These are phyloP conservation scores for Microstroma glucosiphilum DNA, from an alignment of 1,284 basidiomycete genomes.

Conservation along the genomic window DNA sequence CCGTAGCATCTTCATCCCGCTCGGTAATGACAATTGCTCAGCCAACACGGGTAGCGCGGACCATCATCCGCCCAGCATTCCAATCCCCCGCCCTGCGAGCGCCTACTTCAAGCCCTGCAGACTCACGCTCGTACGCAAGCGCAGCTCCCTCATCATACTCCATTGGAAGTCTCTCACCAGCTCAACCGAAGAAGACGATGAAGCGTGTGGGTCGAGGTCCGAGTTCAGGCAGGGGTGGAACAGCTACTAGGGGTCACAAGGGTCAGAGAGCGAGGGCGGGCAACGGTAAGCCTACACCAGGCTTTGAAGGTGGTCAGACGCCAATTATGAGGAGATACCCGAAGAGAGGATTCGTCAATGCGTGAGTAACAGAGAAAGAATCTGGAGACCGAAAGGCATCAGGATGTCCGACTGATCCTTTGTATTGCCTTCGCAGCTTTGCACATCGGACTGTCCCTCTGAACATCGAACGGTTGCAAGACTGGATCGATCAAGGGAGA, in stretches of 20 bases:
- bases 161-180: background rate
- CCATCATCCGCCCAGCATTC: no score
- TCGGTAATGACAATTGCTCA: background rate
- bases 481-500: constrained; percentile 81
- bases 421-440: constrained; percentile 19
- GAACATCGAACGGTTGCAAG: constrained; percentile 78
- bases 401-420: no score
- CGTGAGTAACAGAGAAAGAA: constrained; percentile 57
- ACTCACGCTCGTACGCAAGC: no score
- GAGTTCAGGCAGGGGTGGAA: constrained; percentile 81
- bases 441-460: constrained; percentile 68
- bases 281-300: constrained; percentile 70
- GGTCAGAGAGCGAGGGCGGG: constrained; percentile 90
- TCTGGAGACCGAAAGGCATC: no score
- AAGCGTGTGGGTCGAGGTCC: constrained; percentile 82
- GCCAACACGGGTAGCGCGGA: no score
- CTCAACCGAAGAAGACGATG: background rate
- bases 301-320: constrained; percentile 92
- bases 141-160: no score
- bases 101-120: no score
- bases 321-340: constrained; percentile 85
- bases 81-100: no score
- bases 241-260: constrained; percentile 87
- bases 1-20: background rate
- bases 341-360: constrained; percentile 87